phyloP scores from a whole-genome alignment of 1,284 basidiomycete species.

The Dichomitus squalens region DNA sequence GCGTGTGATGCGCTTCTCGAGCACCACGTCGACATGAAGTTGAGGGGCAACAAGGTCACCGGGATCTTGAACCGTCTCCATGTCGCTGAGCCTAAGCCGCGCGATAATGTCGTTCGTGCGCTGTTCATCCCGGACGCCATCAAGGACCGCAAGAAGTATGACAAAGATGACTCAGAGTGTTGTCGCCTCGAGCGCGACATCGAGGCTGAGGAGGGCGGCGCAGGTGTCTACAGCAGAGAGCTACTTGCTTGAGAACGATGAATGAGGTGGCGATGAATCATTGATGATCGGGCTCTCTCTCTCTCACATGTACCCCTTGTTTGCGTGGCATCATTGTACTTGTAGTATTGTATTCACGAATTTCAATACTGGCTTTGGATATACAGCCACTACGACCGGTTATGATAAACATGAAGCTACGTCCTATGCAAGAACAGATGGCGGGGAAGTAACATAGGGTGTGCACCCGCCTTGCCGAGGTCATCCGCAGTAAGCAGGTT shows the following conservation, averaged over 20 bases:
- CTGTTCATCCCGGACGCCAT: constrained; percentile 88
- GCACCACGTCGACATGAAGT: constrained; percentile 90
- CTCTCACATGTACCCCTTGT: too few relatives aligned
- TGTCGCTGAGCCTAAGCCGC: constrained; percentile 85
- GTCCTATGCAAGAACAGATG: too few relatives aligned
- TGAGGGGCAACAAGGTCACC: constrained; percentile 93
- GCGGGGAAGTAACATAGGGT: too few relatives aligned
- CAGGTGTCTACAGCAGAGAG: constrained; percentile 91
- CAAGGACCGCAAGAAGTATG: constrained; percentile 79
- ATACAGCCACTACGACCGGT: too few relatives aligned
- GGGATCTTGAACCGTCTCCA: constrained; percentile 92
- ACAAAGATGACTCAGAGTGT: constrained; percentile 82
- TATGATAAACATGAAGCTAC: too few relatives aligned
- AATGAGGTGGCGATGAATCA: too few relatives aligned
- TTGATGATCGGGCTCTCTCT: too few relatives aligned
- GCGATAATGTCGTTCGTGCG: constrained; percentile 83
- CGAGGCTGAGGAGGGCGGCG: constrained; percentile 83
- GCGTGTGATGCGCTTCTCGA: constrained; percentile 93
- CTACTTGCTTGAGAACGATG: constrained; percentile 88
- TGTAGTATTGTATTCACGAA: too few relatives aligned
- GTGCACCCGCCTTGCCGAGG: too few relatives aligned
- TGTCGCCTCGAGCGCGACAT: constrained; percentile 74
- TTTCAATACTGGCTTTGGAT: too few relatives aligned
- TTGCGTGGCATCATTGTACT: too few relatives aligned
- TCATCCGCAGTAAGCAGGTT: too few relatives aligned